These are phyloP conservation scores for Suillus decipiens DNA, from an alignment of 768 basidiomycete species.

Conservation along the genomic window DNA sequence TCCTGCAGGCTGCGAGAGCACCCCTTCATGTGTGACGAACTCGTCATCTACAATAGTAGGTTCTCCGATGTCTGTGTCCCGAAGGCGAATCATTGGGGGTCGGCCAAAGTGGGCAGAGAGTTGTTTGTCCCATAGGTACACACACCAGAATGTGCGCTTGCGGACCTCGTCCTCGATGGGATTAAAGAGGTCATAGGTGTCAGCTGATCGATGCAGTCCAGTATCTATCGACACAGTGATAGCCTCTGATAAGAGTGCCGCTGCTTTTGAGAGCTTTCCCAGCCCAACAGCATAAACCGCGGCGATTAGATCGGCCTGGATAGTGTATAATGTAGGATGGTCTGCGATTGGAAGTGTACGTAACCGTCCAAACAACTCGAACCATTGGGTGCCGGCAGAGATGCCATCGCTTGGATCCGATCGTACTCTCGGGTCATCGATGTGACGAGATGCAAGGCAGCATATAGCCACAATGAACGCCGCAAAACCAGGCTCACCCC, in stretches of 20 bases:
- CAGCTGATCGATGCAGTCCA: constrained; percentile 84
- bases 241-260: constrained; percentile 82
- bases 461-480: constrained; percentile 93
- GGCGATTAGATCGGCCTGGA: constrained; percentile 89
- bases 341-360: constrained; percentile 90
- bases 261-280: constrained; percentile 85
- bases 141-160: constrained; percentile 96
- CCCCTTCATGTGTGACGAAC: constrained; percentile 74
- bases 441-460: constrained; percentile 88
- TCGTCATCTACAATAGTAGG: constrained; percentile 88
- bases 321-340: constrained; percentile 86
- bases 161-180: constrained; percentile 89
- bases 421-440: constrained; percentile 89
- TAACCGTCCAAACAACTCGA: constrained; percentile 83
- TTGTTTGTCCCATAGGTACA: constrained; percentile 97
- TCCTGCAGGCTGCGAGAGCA: constrained; percentile 66
- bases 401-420: constrained; percentile 79
- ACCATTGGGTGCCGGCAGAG: constrained; percentile 91
- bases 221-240: constrained; percentile 87
- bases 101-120: constrained; percentile 86
- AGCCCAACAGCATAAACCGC: constrained; percentile 91
- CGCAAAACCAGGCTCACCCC: constrained; percentile 94
- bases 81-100: constrained; percentile 81
- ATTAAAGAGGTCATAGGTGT: constrained; percentile 85
- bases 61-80: constrained; percentile 92